Base-by-base conservation (phyloP, 192 early-diverging fungal species). In the Cetraspora pellucida region DNA sequence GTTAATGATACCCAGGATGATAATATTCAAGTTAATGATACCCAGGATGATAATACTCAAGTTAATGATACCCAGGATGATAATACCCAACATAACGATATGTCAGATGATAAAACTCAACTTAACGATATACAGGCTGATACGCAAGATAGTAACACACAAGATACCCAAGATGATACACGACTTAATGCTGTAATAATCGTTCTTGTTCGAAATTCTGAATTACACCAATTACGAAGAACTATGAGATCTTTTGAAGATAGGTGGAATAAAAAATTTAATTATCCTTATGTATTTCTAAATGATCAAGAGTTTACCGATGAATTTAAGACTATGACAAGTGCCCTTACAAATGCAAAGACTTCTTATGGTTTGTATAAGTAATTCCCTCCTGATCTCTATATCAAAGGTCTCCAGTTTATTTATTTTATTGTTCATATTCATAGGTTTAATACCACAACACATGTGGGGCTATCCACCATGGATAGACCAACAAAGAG, bases 251-350 rank as follows among this genome's bases (percentile, higher is more conserved):
- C 91, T 77, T 88, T 95, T 44, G 92, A 95, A 78, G 80, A 86
- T 55, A 85, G 88, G 44, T 93, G 94, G 78, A 95, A 95, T 79
- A 82, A 77, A 58, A 81, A 82, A 9, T 91, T 91, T 83, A 75
- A 89, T 75, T 96, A 96, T 74, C 93, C 94, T 0, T 96, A 95
- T 75, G 86, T 96, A 10, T 92, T 95, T 75, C 80, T 96, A 37
- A 96, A 95, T 85, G 87, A 95, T 58, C 83, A 86, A 63, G 87
- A 87, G 6, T 95, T 95, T 74, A 87, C 89, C 28, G 83, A 92
- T 21, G 84, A 89, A 30, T 96, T 96, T 77, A 91, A 86, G 43
- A 77, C 82, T 0, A 75, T 81, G 30, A 91, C 86, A 60, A 66
- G 14, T 5, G 76, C 60, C 49, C 78, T 80, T 31, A 85, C 85